Evolutionary conservation across 1,284 basidiomycete genomes (phyloP).

Genomic region (Apiotrichum sp.): DNA sequence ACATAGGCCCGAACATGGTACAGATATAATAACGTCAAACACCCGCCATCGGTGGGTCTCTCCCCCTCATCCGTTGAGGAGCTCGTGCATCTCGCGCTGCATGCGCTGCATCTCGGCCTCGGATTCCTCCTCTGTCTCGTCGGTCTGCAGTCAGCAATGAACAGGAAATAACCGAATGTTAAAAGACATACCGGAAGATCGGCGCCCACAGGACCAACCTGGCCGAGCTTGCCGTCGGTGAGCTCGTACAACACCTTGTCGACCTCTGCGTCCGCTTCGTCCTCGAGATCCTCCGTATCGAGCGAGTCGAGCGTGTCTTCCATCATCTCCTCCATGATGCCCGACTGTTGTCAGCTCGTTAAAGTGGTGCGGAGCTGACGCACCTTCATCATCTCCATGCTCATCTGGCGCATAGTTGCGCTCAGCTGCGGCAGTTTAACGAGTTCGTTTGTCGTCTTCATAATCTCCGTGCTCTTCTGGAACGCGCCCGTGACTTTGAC

Average conservation of each 20-base stretch:
- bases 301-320: constrained; percentile 71
- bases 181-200: constrained; percentile 66
- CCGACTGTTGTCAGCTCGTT: constrained; percentile 55
- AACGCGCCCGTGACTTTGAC: constrained; percentile 92
- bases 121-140: constrained; percentile 69
- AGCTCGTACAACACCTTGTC: constrained; percentile 94
- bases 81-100: constrained; percentile 73
- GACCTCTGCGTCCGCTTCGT: constrained; percentile 94
- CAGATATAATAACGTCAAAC: neutral
- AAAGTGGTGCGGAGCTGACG: constrained; percentile 1
- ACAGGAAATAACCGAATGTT: no score
- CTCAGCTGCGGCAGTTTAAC: constrained; percentile 89
- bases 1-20: neutral
- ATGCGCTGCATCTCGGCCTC: constrained; percentile 81
- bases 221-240: constrained; percentile 90
- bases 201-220: constrained; percentile 64
- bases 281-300: constrained; percentile 88
- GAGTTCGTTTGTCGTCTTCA: constrained; percentile 92
- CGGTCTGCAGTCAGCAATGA: constrained; percentile 29
- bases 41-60: no score
- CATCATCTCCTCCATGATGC: constrained; percentile 89
- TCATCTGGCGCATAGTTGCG: constrained; percentile 93
- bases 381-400: constrained; percentile 98
- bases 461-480: constrained; percentile 97
- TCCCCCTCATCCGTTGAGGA: constrained; percentile 59